A percentile compares a stretch with the other conserved stretches of the same genome.
Conservation (phyloP, 805 yeast species). For the Nakazawaea wickerhamii region DNA sequence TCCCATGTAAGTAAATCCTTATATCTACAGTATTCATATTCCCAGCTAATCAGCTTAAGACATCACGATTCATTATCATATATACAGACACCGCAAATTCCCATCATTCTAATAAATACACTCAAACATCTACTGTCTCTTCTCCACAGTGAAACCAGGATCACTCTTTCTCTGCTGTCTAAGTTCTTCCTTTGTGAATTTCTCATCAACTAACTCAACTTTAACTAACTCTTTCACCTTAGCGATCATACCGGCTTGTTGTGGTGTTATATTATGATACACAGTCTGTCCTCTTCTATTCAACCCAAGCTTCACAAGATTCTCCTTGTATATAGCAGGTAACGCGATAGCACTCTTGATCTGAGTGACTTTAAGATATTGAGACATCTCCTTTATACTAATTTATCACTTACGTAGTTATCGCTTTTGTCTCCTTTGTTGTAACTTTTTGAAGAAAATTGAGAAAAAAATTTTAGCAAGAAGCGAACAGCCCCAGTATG, state of each 20-base stretch:
- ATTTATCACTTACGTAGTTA: background rate
- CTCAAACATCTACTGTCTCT: conserved; percentile 15
- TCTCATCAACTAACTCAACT: conserved; percentile 64
- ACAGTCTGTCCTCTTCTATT: conserved; percentile 66
- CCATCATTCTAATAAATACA: too few species aligned
- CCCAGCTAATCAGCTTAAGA: too few species aligned
- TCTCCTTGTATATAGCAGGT: conserved; percentile 60
- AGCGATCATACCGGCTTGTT: conserved; percentile 80
- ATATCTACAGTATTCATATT: too few species aligned
- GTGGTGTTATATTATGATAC: conserved; percentile 68
- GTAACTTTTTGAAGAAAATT: too few species aligned
- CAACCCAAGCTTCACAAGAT: conserved; percentile 70
- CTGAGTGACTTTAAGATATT: conserved; percentile 64
- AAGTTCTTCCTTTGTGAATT: conserved; percentile 46
- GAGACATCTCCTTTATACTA: background rate
- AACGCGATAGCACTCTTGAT: conserved; percentile 80
- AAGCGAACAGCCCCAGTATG: background rate
- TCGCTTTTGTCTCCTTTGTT: background rate
- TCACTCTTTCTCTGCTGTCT: conserved; percentile 51
- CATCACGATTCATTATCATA: too few species aligned
- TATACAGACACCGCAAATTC: too few species aligned
- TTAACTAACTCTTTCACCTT: conserved; percentile 80
- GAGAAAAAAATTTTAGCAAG: background rate
- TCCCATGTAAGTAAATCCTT: too few species aligned
- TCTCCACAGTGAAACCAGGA: conserved; percentile 57